Evolutionary conservation across 2,329 filamentous ascomycete genomes (phyloP).

Genomic region (Chaetothyriales sp.): DNA sequence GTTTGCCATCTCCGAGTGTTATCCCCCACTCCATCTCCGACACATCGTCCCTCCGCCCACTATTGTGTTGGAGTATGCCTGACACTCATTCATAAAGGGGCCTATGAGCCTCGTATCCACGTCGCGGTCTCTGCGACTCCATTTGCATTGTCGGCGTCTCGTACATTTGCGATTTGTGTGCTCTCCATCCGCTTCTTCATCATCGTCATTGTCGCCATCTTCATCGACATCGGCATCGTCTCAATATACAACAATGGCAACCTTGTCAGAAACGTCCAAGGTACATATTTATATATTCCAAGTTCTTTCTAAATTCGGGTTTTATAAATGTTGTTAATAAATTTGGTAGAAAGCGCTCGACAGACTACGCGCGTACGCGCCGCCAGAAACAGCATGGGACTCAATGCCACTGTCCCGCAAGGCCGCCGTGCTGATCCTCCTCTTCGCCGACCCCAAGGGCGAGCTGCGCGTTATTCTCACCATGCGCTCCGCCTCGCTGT

Average conservation of each 20-base stretch:
- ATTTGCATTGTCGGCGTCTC: neutral
- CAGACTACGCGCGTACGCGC: slow-evolving; percentile 41
- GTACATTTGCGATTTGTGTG: neutral
- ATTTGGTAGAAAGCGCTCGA: slow-evolving; percentile 37
- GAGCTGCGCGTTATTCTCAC: slow-evolving; percentile 57
- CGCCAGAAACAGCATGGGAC: slow-evolving; percentile 45
- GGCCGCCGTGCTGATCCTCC: slow-evolving; percentile 73
- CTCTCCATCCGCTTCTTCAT: too few species aligned
- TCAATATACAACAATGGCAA: slow-evolving; percentile 2
- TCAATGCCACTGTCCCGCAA: slow-evolving; percentile 49
- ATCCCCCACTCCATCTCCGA: neutral
- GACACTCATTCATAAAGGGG: neutral
- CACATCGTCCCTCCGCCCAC: too few species aligned
- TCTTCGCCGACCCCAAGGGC: slow-evolving; percentile 72
- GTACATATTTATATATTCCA: neutral
- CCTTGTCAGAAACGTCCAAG: slow-evolving; percentile 3
- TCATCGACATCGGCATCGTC: neutral
- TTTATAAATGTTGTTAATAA: slow-evolving; percentile 5
- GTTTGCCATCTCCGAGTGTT: neutral
- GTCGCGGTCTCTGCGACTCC: neutral
- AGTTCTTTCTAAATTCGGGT: neutral
- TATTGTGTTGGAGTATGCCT: neutral
- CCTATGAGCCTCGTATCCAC: neutral
- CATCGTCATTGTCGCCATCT: too few species aligned
- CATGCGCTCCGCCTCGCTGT: slow-evolving; percentile 45